Evolutionary conservation across 1,284 basidiomycete genomes (phyloP), one percentile per base, ranked within the genome.

Genomic region (Pseudozyma tsukubaensis): DNA sequence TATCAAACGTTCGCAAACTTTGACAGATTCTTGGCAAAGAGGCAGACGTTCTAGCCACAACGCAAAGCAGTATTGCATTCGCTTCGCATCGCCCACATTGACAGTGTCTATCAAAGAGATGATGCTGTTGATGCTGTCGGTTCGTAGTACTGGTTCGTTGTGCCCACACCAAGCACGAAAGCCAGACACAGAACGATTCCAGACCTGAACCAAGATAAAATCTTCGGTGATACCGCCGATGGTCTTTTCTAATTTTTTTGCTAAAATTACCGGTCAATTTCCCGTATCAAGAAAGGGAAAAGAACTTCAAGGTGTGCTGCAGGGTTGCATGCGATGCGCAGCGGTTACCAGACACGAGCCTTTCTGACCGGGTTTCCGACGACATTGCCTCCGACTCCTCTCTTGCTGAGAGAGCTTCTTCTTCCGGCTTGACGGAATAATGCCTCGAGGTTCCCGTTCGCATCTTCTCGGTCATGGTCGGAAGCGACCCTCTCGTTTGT

Each of bases 331-430:
- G 29, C 36, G 24, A 29, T 29, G 24, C 24, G 24, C 24, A n/a
- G 49, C 19, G 13, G 14, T 21, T 34, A 35, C 19, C 21, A 45
- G 18, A 24, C 19, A 13, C 10, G 19, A 11, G 14, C 12, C 44
- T 19, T 24, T 12, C 12, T 12, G 24, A 24, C 16, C 50, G 50
- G 50, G 29, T 42, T 40, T 52, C 50, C 50, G 50, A 52, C 50
- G 50, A 52, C 50, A 14, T 2, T 45, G 12, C 34, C 48, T n/a
- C 21, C 21, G 29, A 13, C 21, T 1, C 11, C 21, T 16, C 21
- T 47, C 21, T 47, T 47, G 10, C 21, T 29, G n/a, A 21, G 10
- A 6, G 6, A 6, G 18, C 24, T 47, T 21, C 21, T 18, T 16
- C 18, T 42, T 42, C 18, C 7, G 6, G 6, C 24, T 29, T 6